These are phyloP conservation scores for Fraxinus velutina DNA, from an alignment of 305 asterid genomes.

Conservation along the genomic window DNA sequence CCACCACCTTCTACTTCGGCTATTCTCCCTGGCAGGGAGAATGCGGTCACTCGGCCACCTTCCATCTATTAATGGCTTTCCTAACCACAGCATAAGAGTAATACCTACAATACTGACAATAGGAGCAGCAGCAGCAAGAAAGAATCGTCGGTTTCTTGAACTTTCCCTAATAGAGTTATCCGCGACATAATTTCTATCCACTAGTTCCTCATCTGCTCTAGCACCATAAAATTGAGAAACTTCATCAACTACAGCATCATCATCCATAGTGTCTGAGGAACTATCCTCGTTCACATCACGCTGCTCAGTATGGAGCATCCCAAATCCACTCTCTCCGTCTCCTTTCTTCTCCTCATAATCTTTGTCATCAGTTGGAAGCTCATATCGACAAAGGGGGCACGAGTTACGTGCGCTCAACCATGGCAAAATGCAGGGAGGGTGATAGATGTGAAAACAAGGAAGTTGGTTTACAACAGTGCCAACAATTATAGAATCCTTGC, in stretches of 20 bases:
- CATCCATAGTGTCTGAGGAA: constrained; percentile 29
- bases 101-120: constrained; percentile 59
- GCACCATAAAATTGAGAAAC: constrained; percentile 20
- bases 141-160: constrained; percentile 53
- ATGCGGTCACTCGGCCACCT: constrained; percentile 33
- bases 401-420: constrained; percentile 78
- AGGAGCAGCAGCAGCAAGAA: constrained; percentile 65
- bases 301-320: constrained; percentile 23
- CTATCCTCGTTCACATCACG: constrained; percentile 34
- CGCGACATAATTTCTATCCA: constrained; percentile 22
- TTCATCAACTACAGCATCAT: constrained; percentile 31
- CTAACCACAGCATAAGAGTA: constrained; percentile 61
- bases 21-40: constrained; percentile 36
- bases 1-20: constrained; percentile 63
- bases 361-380: constrained; percentile 84
- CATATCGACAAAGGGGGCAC: constrained; percentile 90
- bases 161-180: constrained; percentile 23
- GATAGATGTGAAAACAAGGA: constrained; percentile 82
- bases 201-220: constrained; percentile 27
- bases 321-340: constrained; percentile 24
- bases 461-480: constrained; percentile 65
- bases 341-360: constrained; percentile 64
- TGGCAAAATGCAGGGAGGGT: constrained; percentile 75
- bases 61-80: constrained; percentile 41
- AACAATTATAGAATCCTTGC: constrained; percentile 67